Percentiles rank a stretch among this genome's conserved stretches.
phyloP scores from a whole-genome alignment of 1,139 yeast species.

The Yamadazyma dendronema region DNA sequence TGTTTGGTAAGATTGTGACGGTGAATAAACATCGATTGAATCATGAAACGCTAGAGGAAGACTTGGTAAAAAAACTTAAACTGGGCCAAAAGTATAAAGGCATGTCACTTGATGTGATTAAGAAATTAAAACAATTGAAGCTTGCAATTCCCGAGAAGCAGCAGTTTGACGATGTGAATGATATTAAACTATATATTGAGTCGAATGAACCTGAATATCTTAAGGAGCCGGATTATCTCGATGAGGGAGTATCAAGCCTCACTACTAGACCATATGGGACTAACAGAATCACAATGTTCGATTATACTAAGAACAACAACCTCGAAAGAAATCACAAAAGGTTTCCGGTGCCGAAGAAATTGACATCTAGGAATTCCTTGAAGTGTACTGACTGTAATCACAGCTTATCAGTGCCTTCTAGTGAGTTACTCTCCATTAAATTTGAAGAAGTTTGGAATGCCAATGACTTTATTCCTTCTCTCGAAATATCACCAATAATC shows the following conservation, averaged over 20 bases:
- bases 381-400: slow-evolving; percentile 32
- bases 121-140: slow-evolving; percentile 14
- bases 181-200: slow-evolving; percentile 3
- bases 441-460: slow-evolving; percentile 32
- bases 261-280: no score
- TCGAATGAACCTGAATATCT: slow-evolving; percentile 6
- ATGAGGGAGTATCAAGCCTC: no score
- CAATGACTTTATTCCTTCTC: slow-evolving; percentile 31
- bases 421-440: slow-evolving; percentile 29
- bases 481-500: slow-evolving; percentile 15
- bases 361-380: slow-evolving; percentile 24
- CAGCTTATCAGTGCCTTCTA: slow-evolving; percentile 24
- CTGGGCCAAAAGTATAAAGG: slow-evolving; percentile 11
- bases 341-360: slow-evolving; percentile 25
- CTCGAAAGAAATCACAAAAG: background rate
- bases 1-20: slow-evolving; percentile 3
- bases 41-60: slow-evolving; percentile 10
- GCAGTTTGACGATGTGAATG: slow-evolving; percentile 6
- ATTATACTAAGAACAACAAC: background rate
- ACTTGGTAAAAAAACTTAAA: slow-evolving; percentile 11
- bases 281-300: background rate
- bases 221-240: slow-evolving; percentile 4
- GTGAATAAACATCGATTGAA: slow-evolving; percentile 8
- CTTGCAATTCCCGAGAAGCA: slow-evolving; percentile 10
- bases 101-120: slow-evolving; percentile 13